These are phyloP conservation scores for Geotrichum restrictum DNA, from an alignment of 1,139 yeast genomes.

Conservation along the genomic window DNA sequence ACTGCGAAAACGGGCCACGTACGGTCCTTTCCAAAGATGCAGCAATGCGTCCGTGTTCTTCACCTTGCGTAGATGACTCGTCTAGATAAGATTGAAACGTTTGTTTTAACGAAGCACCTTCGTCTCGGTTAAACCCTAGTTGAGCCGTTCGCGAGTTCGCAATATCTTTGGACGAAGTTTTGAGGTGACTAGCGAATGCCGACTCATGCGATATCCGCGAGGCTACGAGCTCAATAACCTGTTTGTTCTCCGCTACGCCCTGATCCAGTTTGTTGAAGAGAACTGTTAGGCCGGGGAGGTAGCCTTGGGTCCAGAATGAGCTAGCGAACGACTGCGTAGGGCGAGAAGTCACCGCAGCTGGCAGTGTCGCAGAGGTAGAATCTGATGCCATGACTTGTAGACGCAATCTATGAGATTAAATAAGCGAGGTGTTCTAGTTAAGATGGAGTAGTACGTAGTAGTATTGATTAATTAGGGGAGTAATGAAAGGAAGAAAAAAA, in stretches of 20 bases:
- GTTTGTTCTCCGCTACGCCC: slow-evolving; percentile 68
- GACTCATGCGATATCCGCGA: slow-evolving; percentile 64
- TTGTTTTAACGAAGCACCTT: slow-evolving; percentile 47
- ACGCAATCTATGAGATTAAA: too few species aligned
- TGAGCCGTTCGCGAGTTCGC: slow-evolving; percentile 8
- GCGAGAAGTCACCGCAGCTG: neutral
- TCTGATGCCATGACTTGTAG: neutral
- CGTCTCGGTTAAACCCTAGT: slow-evolving; percentile 42
- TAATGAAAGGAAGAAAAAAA: too few species aligned
- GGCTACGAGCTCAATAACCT: slow-evolving; percentile 56
- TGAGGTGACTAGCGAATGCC: slow-evolving; percentile 54
- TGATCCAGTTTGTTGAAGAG: slow-evolving; percentile 59
- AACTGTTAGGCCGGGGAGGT: slow-evolving; percentile 52
- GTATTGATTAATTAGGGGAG: too few species aligned
- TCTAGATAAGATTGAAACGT: slow-evolving; percentile 50
- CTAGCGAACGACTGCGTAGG: slow-evolving; percentile 24
- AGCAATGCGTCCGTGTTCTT: slow-evolving; percentile 59
- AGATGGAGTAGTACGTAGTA: too few species aligned
- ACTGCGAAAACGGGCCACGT: slow-evolving; percentile 63
- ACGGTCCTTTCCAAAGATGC: slow-evolving; percentile 56
- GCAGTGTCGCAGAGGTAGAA: neutral
- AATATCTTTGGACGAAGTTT: slow-evolving; percentile 7
- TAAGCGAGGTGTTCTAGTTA: too few species aligned
- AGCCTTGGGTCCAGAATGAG: slow-evolving; percentile 70
- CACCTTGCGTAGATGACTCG: slow-evolving; percentile 60